phyloP scores from a whole-genome alignment of 108 stramenopile genomes.

The Skeletonema grethae region DNA sequence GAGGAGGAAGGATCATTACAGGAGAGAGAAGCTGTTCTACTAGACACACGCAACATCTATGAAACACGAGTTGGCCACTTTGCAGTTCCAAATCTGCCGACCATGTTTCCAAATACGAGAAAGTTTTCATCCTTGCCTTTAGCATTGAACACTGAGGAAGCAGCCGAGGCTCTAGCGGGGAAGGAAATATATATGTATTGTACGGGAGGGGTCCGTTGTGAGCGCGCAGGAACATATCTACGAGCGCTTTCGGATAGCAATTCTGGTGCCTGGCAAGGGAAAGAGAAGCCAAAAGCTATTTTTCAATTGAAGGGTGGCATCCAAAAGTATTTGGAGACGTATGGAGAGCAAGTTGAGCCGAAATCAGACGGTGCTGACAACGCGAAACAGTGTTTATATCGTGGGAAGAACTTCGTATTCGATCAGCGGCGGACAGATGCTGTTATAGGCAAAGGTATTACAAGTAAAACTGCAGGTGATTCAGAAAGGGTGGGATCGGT shows the following conservation, averaged over 20 bases:
- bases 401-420: constrained; percentile 90
- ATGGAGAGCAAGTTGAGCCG: constrained; percentile 23
- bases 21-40: constrained; percentile 43
- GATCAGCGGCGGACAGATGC: constrained; percentile 74
- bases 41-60: constrained; percentile 84
- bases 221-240: constrained; percentile 73
- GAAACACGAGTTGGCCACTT: constrained; percentile 79
- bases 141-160: constrained; percentile 57
- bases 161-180: constrained; percentile 45
- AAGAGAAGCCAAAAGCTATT: constrained; percentile 46
- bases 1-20: background rate
- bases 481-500: constrained; percentile 24
- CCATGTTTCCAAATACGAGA: constrained; percentile 70
- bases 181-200: constrained; percentile 74
- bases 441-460: constrained; percentile 40
- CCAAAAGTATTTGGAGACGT: constrained; percentile 68
- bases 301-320: constrained; percentile 85
- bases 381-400: constrained; percentile 48
- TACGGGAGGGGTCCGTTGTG: constrained; percentile 79
- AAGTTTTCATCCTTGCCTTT: constrained; percentile 80
- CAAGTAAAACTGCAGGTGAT: constrained; percentile 51
- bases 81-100: constrained; percentile 59
- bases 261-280: constrained; percentile 48
- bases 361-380: background rate
- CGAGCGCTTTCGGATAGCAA: constrained; percentile 54